phyloP scores from a whole-genome alignment of 345 rosid species.

The Linum tenue region DNA sequence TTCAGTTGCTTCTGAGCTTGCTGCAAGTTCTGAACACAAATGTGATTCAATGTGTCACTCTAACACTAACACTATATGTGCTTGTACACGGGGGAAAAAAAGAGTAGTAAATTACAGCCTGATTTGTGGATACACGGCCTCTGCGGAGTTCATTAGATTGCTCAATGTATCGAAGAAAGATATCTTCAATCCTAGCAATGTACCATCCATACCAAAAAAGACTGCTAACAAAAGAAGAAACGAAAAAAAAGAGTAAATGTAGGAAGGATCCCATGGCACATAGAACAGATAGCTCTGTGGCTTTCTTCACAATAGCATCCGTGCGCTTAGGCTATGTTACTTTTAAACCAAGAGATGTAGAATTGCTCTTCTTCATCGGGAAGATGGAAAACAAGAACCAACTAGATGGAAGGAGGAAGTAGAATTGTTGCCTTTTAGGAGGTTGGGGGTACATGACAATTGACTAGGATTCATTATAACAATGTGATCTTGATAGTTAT shows the following conservation, averaged over 20 bases:
- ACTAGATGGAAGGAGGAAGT: too few species aligned
- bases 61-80: too few species aligned
- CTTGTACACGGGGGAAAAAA: too few species aligned
- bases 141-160: not conserved
- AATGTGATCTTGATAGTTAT: too few species aligned
- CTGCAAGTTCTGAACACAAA: conserved; percentile 12
- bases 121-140: conserved; percentile 3
- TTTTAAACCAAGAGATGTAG: not conserved
- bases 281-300: conserved; percentile 17
- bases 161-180: conserved; percentile 20
- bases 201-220: too few species aligned
- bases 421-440: too few species aligned
- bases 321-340: conserved; percentile 23
- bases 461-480: too few species aligned
- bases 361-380: conserved; percentile 11
- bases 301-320: conserved; percentile 24
- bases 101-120: too few species aligned
- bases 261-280: conserved; percentile 2
- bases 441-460: too few species aligned
- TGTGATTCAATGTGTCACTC: too few species aligned
- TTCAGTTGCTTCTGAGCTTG: conserved; percentile 15
- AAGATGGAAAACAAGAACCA: not conserved
- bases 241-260: not conserved
- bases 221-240: not conserved
- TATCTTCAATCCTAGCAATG: conserved; percentile 20